A percentile compares a stretch with the other conserved stretches of the same genome.
Conservation (phyloP, 306 rosid species). For the Begonia masoniana region DNA sequence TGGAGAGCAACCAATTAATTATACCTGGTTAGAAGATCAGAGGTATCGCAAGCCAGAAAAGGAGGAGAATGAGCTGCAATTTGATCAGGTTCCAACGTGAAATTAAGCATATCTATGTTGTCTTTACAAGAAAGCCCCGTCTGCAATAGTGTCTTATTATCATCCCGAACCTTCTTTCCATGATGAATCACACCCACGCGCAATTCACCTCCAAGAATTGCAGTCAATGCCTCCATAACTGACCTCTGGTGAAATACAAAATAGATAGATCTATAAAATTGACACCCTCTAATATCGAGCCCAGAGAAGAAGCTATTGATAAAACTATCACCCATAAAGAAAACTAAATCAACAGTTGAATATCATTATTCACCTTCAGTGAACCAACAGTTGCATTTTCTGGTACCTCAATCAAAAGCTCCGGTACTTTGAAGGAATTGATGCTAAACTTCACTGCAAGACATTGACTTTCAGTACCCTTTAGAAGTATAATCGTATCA, state of each 20-base stretch:
- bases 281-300: too few relatives aligned
- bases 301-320: background rate
- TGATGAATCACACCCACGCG: conserved; percentile 60
- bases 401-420: conserved; percentile 73
- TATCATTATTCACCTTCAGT: conserved; percentile 42
- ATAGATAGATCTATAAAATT: background rate
- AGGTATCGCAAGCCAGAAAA: conserved; percentile 30
- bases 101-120: conserved; percentile 54
- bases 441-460: conserved; percentile 75
- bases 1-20: too few relatives aligned
- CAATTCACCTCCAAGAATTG: conserved; percentile 57
- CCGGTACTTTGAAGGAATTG: conserved; percentile 78
- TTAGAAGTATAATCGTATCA: background rate
- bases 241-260: conserved; percentile 37
- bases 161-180: conserved; percentile 74
- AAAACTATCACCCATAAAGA: background rate
- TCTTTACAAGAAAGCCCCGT: conserved; percentile 69
- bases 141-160: conserved; percentile 60
- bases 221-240: conserved; percentile 69
- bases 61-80: conserved; percentile 31
- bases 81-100: conserved; percentile 59
- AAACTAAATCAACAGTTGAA: background rate
- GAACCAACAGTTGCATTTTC: conserved; percentile 76
- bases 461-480: background rate
- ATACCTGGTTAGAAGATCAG: conserved; percentile 41